These are phyloP conservation scores for Tieghemostelium lacteum DNA, from an alignment of 78 protist species.

Conservation along the genomic window DNA sequence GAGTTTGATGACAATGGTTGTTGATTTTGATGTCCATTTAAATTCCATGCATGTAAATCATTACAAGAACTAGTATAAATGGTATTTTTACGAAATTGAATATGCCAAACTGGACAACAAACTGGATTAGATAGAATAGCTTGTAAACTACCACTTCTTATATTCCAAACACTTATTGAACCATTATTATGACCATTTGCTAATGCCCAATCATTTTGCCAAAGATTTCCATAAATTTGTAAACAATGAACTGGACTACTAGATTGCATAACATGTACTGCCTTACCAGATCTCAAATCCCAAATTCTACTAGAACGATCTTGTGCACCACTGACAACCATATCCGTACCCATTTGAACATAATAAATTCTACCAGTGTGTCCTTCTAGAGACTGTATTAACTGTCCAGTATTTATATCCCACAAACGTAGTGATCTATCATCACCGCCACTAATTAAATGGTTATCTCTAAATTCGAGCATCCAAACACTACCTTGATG, in stretches of 20 bases:
- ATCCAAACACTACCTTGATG: slow-evolving; percentile 75
- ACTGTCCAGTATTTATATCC: slow-evolving; percentile 75
- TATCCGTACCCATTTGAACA: slow-evolving; percentile 50
- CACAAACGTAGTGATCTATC: slow-evolving; percentile 58
- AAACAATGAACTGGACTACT: slow-evolving; percentile 44
- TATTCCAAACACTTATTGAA: slow-evolving; percentile 58
- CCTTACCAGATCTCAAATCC: slow-evolving; percentile 44
- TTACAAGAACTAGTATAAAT: slow-evolving; percentile 41
- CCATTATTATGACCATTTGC: slow-evolving; percentile 77
- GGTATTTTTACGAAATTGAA: slow-evolving; percentile 54
- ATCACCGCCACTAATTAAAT: slow-evolving; percentile 58
- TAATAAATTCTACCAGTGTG: slow-evolving; percentile 67
- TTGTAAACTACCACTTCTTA: slow-evolving; percentile 57
- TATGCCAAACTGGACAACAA: slow-evolving; percentile 73
- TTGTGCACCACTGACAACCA: slow-evolving; percentile 72
- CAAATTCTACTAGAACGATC: slow-evolving; percentile 49
- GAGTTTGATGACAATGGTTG: not conserved
- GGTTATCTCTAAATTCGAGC: slow-evolving; percentile 52
- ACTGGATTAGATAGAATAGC: slow-evolving; percentile 48
- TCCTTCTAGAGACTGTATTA: slow-evolving; percentile 15
- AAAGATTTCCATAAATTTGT: slow-evolving; percentile 36
- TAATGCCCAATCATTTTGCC: slow-evolving; percentile 24
- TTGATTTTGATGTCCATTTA: not conserved
- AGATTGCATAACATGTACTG: slow-evolving; percentile 39
- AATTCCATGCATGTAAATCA: slow-evolving; percentile 17